Percentiles rank a stretch among this genome's conserved stretches.
phyloP scores from a whole-genome alignment of 345 rosid genomes.

The Citrus trifoliata region DNA sequence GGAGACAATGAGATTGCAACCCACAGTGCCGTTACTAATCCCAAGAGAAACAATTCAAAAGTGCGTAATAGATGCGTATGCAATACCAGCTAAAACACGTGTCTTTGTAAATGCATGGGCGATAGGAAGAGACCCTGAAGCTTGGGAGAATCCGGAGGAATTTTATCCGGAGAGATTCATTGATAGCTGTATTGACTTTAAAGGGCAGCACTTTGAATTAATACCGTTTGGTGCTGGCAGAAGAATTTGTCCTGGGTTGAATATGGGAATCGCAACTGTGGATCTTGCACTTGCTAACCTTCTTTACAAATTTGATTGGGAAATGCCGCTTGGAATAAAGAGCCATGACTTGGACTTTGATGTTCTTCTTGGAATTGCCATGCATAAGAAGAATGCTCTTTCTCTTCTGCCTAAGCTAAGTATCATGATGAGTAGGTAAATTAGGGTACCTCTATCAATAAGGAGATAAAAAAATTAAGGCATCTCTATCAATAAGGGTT shows the following conservation, averaged over 20 bases:
- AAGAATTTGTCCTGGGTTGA: slow-evolving; percentile 28
- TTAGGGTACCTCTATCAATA: no score
- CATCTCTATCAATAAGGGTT: no score
- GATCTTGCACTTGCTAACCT: slow-evolving; percentile 28
- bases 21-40: slow-evolving; percentile 5
- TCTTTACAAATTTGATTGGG: slow-evolving; percentile 22
- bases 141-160: neutral
- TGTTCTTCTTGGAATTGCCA: neutral
- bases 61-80: neutral
- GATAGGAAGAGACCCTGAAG: slow-evolving; percentile 16
- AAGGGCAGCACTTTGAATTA: slow-evolving; percentile 21
- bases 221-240: slow-evolving; percentile 32
- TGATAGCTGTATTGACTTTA: slow-evolving; percentile 11
- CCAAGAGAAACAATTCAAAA: slow-evolving; percentile 1
- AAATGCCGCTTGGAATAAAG: slow-evolving; percentile 9
- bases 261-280: neutral
- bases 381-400: slow-evolving; percentile 21
- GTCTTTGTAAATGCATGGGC: slow-evolving; percentile 34
- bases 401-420: neutral
- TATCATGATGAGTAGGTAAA: neutral
- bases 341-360: slow-evolving; percentile 10
- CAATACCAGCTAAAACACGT: neutral
- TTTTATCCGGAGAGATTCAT: neutral
- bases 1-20: slow-evolving; percentile 31
- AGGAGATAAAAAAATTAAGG: neutral